These are phyloP conservation scores for Aspergillus phoenicis DNA, from an alignment of 2,329 filamentous ascomycete species.

Conservation along the genomic window DNA sequence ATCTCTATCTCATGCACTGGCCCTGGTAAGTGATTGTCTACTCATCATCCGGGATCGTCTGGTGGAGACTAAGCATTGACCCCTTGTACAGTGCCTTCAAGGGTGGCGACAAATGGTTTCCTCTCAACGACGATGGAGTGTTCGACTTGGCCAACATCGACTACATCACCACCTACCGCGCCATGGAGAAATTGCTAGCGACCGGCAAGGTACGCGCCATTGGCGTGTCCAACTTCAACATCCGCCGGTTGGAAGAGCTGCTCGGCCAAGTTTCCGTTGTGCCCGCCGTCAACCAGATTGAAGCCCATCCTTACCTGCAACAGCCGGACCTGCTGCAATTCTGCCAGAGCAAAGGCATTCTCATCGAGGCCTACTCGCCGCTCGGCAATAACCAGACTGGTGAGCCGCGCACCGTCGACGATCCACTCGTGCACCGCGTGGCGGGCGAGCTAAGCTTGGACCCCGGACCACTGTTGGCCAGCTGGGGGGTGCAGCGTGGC, in stretches of 20 bases:
- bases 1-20: constrained; percentile 5
- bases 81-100: constrained; percentile 22
- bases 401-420: constrained; percentile 53
- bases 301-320: constrained; percentile 15
- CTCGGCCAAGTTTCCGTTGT: constrained; percentile 66
- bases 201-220: constrained; percentile 67
- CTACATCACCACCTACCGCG: constrained; percentile 52
- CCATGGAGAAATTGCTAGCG: constrained; percentile 59
- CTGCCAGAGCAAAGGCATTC: not conserved
- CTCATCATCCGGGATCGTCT: not conserved
- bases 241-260: constrained; percentile 72
- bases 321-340: constrained; percentile 18
- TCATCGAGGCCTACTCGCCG: constrained; percentile 54
- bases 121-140: constrained; percentile 24
- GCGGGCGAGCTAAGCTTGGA: constrained; percentile 63
- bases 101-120: constrained; percentile 27
- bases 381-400: constrained; percentile 53
- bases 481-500: constrained; percentile 57
- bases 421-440: constrained; percentile 61
- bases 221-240: constrained; percentile 73
- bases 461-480: constrained; percentile 56
- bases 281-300: constrained; percentile 71
- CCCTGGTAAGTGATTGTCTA: constrained; percentile 24
- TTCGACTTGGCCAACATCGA: constrained; percentile 27
- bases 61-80: not conserved